Conservation (phyloP, 1,139 yeast species). For the Taiozyma sp. region DNA sequence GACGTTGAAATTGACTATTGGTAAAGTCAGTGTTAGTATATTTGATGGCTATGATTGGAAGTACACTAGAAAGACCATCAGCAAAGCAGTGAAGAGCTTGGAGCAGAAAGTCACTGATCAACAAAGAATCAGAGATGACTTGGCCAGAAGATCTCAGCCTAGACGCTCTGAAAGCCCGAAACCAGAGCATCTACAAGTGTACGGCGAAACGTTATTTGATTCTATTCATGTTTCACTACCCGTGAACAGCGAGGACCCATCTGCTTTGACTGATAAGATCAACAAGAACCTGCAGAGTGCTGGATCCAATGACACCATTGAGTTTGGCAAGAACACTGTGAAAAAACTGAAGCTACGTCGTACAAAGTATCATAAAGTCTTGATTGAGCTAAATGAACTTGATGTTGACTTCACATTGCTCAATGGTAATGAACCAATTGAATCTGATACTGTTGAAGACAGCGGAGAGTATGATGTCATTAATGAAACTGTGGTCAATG, state of each 20-base stretch:
- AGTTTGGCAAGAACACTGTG: constrained; percentile 21
- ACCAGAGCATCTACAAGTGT: constrained; percentile 26
- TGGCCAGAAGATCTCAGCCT: constrained; percentile 7
- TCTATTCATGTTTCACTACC: constrained; percentile 71
- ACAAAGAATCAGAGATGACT: constrained; percentile 7
- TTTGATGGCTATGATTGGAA: constrained; percentile 96
- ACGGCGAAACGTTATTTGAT: constrained; percentile 66
- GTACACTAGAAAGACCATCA: constrained; percentile 64
- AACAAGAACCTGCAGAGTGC: constrained; percentile 39
- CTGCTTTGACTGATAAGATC: constrained; percentile 45
- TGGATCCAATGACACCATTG: constrained; percentile 19
- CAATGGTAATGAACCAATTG: constrained; percentile 43
- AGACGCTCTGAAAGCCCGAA: constrained; percentile 3
- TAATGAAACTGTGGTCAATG: constrained; percentile 38
- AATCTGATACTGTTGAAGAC: constrained; percentile 13
- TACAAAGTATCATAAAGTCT: constrained; percentile 59
- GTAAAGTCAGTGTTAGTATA: constrained; percentile 46
- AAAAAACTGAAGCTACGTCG: constrained; percentile 56
- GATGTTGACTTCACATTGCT: constrained; percentile 43
- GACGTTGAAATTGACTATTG: constrained; percentile 8
- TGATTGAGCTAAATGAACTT: constrained; percentile 51
- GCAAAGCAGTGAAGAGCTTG: constrained; percentile 56
- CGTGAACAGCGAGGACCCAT: constrained; percentile 38
- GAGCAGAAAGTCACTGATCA: constrained; percentile 43
- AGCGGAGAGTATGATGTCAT: constrained; percentile 38